Evolutionary conservation across 2,329 filamentous ascomycete genomes (phyloP).

Genomic region (Penicillium sp.): DNA sequence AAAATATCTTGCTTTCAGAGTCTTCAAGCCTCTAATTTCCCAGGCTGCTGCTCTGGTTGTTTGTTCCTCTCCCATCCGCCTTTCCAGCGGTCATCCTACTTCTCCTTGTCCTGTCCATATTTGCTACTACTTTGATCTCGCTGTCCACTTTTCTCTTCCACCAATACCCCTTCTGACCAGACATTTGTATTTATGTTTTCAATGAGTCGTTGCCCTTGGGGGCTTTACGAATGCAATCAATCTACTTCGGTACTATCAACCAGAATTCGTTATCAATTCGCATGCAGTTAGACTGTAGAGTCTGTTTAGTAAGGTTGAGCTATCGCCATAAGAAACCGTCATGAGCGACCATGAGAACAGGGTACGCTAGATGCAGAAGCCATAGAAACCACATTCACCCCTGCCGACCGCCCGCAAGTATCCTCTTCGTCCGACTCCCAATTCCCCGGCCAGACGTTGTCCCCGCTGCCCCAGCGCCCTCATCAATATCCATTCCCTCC

Average conservation of each 20-base stretch:
- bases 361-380: not conserved
- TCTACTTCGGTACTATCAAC: not conserved
- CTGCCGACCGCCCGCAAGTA: constrained; percentile 32
- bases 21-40: not conserved
- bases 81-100: constrained; percentile 7
- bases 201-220: constrained; percentile 23
- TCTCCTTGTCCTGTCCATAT: constrained; percentile 27
- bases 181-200: constrained; percentile 32
- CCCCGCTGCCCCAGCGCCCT: constrained; percentile 27
- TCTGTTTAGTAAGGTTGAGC: not conserved
- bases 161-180: constrained; percentile 34
- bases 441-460: constrained; percentile 7
- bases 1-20: not conserved
- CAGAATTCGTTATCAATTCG: not conserved
- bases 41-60: not conserved
- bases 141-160: constrained; percentile 22
- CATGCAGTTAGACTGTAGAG: not conserved
- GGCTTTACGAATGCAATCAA: constrained; percentile 23
- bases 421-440: constrained; percentile 35
- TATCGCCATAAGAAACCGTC: not conserved
- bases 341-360: not conserved
- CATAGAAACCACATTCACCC: not conserved
- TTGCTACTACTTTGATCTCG: constrained; percentile 12
- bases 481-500: constrained; percentile 43
- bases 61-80: constrained; percentile 3